Evolutionary conservation across 805 yeast genomes (phyloP), one percentile per base, ranked within the genome.

Genomic region (Lachancea dasiensis): DNA sequence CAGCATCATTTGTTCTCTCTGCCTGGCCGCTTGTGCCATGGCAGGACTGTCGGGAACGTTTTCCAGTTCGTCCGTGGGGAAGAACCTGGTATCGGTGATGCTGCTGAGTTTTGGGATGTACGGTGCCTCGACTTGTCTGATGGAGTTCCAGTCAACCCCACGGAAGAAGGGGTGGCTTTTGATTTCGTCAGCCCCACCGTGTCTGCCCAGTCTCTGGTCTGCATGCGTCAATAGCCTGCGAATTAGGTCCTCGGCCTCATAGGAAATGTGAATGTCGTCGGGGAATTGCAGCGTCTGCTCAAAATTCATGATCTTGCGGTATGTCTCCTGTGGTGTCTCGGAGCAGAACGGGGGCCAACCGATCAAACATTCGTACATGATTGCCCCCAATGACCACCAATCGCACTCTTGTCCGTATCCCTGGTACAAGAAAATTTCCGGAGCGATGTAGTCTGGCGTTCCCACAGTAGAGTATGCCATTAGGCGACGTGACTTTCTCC

Each of bases 321-420:
- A 87, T 0, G 97, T 87, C 50, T 87, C 97, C 44, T 86, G 95
- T 8, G 95, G 95, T 8, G 95, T 84, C 54, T 87, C 96, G 0
- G 92, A 80, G 65, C 96, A 87, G 61, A 87, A 87, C 32, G 97
- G 97, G 18, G 97, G 96, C 95, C 95, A 87, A 22, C 97, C 97
- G 43, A 87, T 84, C 45, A 87, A 67, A 66, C 97, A 87, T 69
- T 87, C 97, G 62, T 82, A 87, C 97, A 87, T 89, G 56, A 87
- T 87, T 1, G 95, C 95, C 21, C 97, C 97, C 31, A 87, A 64
- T 6, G 95, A 83, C 97, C 97, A 87, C 97, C 97, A 87, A 61
- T 87, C 97, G 64, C 97, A 87, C 57, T 87, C 95, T 64, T 86
- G 95, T 9, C 96, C 95, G 61, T 87, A 87, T 4, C 97, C 97